These are phyloP conservation scores for Jaapia argillacea DNA, from an alignment of 768 basidiomycete species.

Conservation along the genomic window DNA sequence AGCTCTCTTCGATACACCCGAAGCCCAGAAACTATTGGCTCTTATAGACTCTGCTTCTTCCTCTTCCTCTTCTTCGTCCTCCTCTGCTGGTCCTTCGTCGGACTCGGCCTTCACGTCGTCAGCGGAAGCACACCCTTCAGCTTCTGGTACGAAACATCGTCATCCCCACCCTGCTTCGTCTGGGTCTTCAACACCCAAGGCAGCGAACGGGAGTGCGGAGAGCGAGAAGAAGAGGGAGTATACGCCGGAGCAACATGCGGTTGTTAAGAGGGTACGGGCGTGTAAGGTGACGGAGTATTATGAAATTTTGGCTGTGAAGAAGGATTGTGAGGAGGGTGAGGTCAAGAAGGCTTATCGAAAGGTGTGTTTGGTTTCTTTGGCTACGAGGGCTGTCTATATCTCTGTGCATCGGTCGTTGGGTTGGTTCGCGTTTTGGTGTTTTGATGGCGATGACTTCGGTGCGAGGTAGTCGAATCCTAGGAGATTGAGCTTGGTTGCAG, in stretches of 20 bases:
- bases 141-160: slow-evolving; percentile 62
- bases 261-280: slow-evolving; percentile 76
- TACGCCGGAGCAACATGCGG: slow-evolving; percentile 70
- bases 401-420: too few relatives aligned
- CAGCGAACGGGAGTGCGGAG: slow-evolving; percentile 36
- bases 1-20: slow-evolving; percentile 67
- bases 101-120: slow-evolving; percentile 33
- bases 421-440: too few relatives aligned
- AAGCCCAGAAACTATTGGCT: slow-evolving; percentile 59
- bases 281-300: slow-evolving; percentile 93
- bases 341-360: slow-evolving; percentile 96
- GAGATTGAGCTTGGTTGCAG: too few relatives aligned
- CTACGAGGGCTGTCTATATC: not conserved
- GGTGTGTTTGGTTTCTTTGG: slow-evolving; percentile 31
- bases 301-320: slow-evolving; percentile 75
- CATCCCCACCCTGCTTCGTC: slow-evolving; percentile 24
- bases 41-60: slow-evolving; percentile 50
- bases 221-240: slow-evolving; percentile 59
- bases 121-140: slow-evolving; percentile 64
- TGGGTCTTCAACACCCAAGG: slow-evolving; percentile 19
- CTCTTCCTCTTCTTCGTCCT: slow-evolving; percentile 25
- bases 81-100: too few relatives aligned
- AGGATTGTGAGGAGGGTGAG: slow-evolving; percentile 74
- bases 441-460: not conserved
- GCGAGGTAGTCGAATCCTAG: too few relatives aligned